These are phyloP conservation scores for Leersia perrieri DNA, from an alignment of 176 grass and related monocot genomes.

Conservation along the genomic window DNA sequence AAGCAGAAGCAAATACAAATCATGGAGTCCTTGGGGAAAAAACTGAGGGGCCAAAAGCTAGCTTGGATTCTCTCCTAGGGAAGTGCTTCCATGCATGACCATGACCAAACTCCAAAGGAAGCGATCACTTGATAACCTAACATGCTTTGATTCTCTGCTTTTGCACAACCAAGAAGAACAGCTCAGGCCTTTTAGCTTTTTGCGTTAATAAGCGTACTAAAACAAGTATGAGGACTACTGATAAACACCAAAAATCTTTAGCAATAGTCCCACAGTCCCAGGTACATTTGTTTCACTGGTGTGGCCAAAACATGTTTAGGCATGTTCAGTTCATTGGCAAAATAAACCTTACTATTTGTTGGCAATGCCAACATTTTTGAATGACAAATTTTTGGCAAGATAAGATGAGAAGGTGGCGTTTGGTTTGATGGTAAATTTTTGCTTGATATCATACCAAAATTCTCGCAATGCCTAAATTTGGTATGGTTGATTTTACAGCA, in stretches of 20 bases:
- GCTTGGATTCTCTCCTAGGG: slow-evolving; percentile 91
- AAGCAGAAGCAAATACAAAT: slow-evolving; percentile 54
- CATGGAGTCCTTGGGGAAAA: slow-evolving; percentile 51
- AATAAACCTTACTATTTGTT: no score
- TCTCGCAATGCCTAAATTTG: no score
- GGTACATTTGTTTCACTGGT: slow-evolving; percentile 28
- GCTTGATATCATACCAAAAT: no score
- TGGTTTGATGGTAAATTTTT: no score
- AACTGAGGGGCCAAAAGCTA: slow-evolving; percentile 53
- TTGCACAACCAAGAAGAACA: slow-evolving; percentile 60
- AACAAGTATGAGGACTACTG: slow-evolving; percentile 25
- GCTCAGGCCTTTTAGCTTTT: slow-evolving; percentile 62
- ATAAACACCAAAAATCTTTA: slow-evolving; percentile 22
- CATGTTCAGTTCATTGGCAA: no score
- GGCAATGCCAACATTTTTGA: no score
- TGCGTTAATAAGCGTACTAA: slow-evolving; percentile 27
- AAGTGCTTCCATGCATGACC: slow-evolving; percentile 81
- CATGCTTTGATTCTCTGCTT: slow-evolving; percentile 91
- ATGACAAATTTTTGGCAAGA: no score
- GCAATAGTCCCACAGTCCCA: not conserved
- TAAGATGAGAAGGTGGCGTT: no score
- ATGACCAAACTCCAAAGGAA: slow-evolving; percentile 78
- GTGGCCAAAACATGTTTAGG: not conserved
- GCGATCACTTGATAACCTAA: slow-evolving; percentile 80
- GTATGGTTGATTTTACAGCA: no score